These are phyloP conservation scores for Lipomyces japonicus DNA, from an alignment of 805 yeast species.

Conservation along the genomic window DNA sequence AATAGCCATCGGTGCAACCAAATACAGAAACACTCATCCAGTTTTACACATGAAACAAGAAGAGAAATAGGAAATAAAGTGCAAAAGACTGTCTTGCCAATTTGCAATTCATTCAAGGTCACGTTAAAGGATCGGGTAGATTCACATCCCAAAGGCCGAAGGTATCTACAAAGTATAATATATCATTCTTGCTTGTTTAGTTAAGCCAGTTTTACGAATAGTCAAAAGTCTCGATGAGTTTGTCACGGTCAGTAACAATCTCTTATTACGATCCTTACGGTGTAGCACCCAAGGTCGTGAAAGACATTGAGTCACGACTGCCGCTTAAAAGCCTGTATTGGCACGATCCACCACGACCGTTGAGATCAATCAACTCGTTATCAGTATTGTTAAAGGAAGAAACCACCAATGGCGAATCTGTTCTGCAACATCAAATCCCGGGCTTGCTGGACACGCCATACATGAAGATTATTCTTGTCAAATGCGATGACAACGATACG, in stretches of 20 bases:
- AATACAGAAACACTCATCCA: too few species aligned
- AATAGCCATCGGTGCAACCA: too few species aligned
- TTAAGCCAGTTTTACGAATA: too few species aligned
- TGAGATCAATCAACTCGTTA: constrained; percentile 61
- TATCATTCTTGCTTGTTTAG: too few species aligned
- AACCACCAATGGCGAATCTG: constrained; percentile 40
- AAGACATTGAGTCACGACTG: constrained; percentile 33
- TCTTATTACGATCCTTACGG: constrained; percentile 77
- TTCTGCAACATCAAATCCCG: constrained; percentile 40
- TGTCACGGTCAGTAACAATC: constrained; percentile 34
- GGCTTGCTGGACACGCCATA: constrained; percentile 49
- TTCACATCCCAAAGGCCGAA: too few species aligned
- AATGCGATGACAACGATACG: constrained; percentile 62
- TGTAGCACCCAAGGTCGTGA: constrained; percentile 45
- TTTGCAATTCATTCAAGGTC: too few species aligned
- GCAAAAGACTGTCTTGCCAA: too few species aligned
- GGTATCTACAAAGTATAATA: too few species aligned
- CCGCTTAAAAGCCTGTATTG: constrained; percentile 69
- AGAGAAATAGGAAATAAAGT: too few species aligned
- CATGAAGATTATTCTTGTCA: constrained; percentile 64
- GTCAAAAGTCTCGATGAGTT: constrained; percentile 5
- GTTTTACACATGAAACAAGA: too few species aligned
- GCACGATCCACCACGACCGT: constrained; percentile 52
- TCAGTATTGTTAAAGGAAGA: constrained; percentile 57
- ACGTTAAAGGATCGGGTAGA: too few species aligned